These are phyloP conservation scores for Persicaria tinctoria DNA, from an alignment of 148 eudicot genomes.

Conservation along the genomic window DNA sequence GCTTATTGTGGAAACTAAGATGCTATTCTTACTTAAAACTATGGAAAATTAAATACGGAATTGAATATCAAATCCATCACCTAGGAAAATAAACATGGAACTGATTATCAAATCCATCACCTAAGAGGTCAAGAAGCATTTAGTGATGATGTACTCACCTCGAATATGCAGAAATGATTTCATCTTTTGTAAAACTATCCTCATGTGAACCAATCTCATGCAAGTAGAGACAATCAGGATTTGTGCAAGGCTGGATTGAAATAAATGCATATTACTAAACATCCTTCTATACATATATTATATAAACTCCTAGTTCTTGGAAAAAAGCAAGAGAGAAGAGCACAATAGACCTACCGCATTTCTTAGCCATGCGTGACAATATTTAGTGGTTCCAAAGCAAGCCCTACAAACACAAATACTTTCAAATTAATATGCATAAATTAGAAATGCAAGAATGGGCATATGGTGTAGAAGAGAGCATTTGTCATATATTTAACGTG, in stretches of 20 bases:
- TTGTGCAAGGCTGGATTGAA: conserved; percentile 76
- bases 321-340: no score
- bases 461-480: no score
- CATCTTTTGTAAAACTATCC: conserved; percentile 93
- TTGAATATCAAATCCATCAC: no score
- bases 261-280: neutral
- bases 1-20: no score
- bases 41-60: no score
- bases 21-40: no score
- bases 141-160: conserved; percentile 34
- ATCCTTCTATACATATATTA: no score
- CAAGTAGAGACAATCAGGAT: conserved; percentile 91
- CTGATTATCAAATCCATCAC: neutral
- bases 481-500: neutral
- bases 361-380: conserved; percentile 96
- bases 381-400: conserved; percentile 97
- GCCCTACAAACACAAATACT: conserved; percentile 41
- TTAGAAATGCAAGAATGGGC: neutral
- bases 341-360: conserved; percentile 51
- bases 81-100: neutral
- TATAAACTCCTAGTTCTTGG: no score
- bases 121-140: neutral
- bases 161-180: conserved; percentile 75
- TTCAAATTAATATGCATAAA: neutral
- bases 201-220: conserved; percentile 91